These are phyloP conservation scores for Mortierella hygrophila DNA, from an alignment of 192 early-diverging fungal genomes.

Conservation along the genomic window DNA sequence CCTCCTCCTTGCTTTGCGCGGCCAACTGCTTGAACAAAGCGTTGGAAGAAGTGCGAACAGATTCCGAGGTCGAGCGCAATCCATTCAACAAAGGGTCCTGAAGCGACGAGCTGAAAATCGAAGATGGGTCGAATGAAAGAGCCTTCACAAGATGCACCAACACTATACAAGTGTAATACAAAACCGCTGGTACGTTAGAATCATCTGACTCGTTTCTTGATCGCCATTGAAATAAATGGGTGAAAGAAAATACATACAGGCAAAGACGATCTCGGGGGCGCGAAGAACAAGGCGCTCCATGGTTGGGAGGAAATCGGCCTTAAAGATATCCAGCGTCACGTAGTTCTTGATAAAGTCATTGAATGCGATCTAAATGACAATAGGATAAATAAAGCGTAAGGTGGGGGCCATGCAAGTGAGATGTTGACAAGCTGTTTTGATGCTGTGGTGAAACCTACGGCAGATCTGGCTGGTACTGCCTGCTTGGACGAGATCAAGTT, in stretches of 20 bases:
- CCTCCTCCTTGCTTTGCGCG: constrained; percentile 58
- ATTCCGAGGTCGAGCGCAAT: constrained; percentile 74
- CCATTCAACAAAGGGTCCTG: constrained; percentile 74
- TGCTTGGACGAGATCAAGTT: constrained; percentile 68
- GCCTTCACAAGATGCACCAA: constrained; percentile 63
- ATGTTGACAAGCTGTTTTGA: background rate
- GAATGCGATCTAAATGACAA: constrained; percentile 59
- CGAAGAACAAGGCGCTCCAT: constrained; percentile 86
- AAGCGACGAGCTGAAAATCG: constrained; percentile 71
- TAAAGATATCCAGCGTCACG: constrained; percentile 68
- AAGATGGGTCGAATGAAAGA: constrained; percentile 72
- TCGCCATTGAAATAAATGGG: background rate
- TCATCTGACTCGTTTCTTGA: background rate
- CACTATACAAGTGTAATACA: constrained; percentile 35
- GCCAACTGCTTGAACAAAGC: constrained; percentile 72
- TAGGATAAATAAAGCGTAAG: constrained; percentile 14
- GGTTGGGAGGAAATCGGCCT: constrained; percentile 68
- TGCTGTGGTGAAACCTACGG: constrained; percentile 50
- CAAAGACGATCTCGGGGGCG: constrained; percentile 86
- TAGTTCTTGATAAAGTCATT: constrained; percentile 70
- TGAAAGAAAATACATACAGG: constrained; percentile 49
- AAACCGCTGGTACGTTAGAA: no score
- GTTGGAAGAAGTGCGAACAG: constrained; percentile 67
- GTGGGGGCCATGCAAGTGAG: background rate
- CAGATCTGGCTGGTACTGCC: constrained; percentile 55